A percentile compares a stretch with the other conserved stretches of the same genome.
Evolutionary conservation across 768 basidiomycete species (phyloP).

Genomic region (Termitomyces bulborhizus): DNA sequence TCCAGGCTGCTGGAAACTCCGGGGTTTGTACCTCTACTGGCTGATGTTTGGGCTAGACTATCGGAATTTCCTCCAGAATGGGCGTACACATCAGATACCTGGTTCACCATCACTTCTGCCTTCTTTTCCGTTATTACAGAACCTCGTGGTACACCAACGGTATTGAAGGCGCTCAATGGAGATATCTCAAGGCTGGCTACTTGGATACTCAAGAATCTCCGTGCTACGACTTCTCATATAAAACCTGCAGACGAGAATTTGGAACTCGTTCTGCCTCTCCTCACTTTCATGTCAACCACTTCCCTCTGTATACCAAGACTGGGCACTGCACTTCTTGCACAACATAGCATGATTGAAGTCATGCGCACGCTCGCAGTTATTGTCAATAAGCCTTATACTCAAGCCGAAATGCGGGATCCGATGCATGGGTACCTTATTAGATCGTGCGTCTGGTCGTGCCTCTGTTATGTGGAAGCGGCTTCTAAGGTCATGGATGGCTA

Average conservation of each 20-base stretch:
- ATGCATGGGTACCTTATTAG: neutral
- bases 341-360: constrained; percentile 7
- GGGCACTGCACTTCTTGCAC: constrained; percentile 1
- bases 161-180: neutral
- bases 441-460: neutral
- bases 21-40: neutral
- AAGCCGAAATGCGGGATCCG: neutral
- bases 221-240: neutral
- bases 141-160: too few relatives aligned
- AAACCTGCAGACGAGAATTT: neutral
- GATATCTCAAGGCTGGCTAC: constrained; percentile 1
- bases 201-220: constrained; percentile 1
- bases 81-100: neutral
- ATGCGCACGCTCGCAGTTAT: neutral
- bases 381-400: neutral
- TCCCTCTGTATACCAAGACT: neutral
- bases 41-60: constrained; percentile 1
- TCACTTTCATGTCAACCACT: neutral
- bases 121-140: neutral
- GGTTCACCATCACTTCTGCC: neutral
- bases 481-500: constrained; percentile 1
- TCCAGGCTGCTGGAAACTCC: neutral
- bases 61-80: neutral
- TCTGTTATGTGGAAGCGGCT: neutral
- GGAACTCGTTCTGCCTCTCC: neutral